Evolutionary conservation across 202 grass and related monocot genomes (phyloP).

Genomic region (Eragrostis tef): DNA sequence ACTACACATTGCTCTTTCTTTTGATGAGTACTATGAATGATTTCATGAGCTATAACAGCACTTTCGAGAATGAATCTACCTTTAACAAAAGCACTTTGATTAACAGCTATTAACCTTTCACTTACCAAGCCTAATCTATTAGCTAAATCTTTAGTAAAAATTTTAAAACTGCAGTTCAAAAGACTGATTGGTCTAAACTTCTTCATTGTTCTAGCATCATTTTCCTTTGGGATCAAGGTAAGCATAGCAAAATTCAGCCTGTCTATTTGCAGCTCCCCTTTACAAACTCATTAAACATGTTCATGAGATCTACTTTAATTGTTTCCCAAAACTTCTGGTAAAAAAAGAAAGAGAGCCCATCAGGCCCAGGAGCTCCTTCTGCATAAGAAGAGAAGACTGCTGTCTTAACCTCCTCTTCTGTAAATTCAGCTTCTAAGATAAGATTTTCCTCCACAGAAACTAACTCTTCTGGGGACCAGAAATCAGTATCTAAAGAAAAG

Average conservation of each 20-base stretch:
- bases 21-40: not conserved
- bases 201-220: too few species aligned
- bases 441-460: too few species aligned
- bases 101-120: not conserved
- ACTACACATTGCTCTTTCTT: too few species aligned
- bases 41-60: not conserved
- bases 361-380: too few species aligned
- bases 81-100: not conserved
- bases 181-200: too few species aligned
- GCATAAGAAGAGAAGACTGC: too few species aligned
- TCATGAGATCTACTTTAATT: too few species aligned
- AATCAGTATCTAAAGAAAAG: too few species aligned
- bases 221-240: not conserved
- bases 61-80: not conserved
- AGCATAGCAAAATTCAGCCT: not conserved
- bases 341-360: too few species aligned
- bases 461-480: too few species aligned
- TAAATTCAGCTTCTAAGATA: too few species aligned
- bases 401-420: not conserved
- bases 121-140: not conserved
- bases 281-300: not conserved
- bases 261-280: rapidly evolving
- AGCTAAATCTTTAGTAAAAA: not conserved
- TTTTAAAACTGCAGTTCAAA: not conserved
- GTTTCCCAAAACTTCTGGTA: too few species aligned